Percentiles rank a stretch among this genome's conserved stretches.
phyloP scores from a whole-genome alignment of 2,329 filamentous ascomycete species.

The Metarhizium album region DNA sequence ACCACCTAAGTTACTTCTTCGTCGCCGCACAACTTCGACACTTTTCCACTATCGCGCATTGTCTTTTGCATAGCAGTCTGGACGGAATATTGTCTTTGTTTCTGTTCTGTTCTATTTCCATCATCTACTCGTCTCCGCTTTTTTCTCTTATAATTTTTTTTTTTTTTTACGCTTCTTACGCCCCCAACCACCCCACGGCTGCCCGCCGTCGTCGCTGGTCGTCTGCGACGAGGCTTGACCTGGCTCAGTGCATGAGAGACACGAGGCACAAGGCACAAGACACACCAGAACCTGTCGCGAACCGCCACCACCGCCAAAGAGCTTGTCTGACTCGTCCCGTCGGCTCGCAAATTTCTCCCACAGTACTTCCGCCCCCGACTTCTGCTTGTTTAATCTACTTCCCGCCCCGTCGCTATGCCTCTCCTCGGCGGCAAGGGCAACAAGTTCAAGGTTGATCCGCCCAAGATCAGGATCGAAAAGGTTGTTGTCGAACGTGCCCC shows the following conservation, averaged over 20 bases:
- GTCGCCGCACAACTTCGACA: neutral
- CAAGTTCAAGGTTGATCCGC: slow-evolving; percentile 41
- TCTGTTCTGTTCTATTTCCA: neutral
- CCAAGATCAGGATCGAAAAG: slow-evolving; percentile 41
- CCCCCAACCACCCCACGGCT: neutral
- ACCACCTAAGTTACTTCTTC: neutral
- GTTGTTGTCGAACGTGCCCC: slow-evolving; percentile 32
- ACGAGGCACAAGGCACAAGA: neutral
- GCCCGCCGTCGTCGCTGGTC: neutral
- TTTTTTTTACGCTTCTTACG: neutral
- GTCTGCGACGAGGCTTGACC: neutral
- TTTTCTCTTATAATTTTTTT: neutral
- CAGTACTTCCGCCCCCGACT: neutral
- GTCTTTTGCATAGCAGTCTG: neutral
- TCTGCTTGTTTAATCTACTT: neutral
- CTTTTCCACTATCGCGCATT: neutral
- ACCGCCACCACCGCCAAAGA: neutral
- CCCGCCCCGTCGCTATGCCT: slow-evolving; percentile 19
- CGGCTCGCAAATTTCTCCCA: neutral
- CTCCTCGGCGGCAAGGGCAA: slow-evolving; percentile 31
- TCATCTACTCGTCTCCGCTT: no score
- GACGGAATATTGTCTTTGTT: neutral
- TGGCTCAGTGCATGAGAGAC: neutral
- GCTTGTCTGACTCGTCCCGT: neutral
- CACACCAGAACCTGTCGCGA: neutral